Percentiles rank a stretch among this genome's conserved stretches.
phyloP scores from a whole-genome alignment of 192 early-diverging fungal genomes.

The Allomyces macrogynus region DNA sequence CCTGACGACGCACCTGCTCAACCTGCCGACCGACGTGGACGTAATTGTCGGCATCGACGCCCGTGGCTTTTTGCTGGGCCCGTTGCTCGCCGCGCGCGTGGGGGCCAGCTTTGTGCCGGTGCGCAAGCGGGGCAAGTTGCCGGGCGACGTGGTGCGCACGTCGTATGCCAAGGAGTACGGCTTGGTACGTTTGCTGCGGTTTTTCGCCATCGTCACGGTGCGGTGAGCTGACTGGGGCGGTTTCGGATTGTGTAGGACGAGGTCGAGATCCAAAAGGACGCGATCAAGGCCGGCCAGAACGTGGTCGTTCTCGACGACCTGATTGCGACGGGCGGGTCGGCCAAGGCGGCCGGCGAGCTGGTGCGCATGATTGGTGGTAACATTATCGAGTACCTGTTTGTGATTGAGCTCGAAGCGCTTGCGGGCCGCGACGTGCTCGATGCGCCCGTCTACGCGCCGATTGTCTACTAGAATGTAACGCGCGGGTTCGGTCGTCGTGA shows the following conservation, averaged over 20 bases:
- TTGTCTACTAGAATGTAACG: slow-evolving; percentile 23
- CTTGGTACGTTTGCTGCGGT: slow-evolving; percentile 17
- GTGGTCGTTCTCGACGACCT: slow-evolving; percentile 92
- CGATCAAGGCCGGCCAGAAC: slow-evolving; percentile 55
- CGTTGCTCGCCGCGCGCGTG: slow-evolving; percentile 69
- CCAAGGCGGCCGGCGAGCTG: slow-evolving; percentile 50
- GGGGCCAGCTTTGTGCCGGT: slow-evolving; percentile 83
- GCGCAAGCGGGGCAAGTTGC: slow-evolving; percentile 90
- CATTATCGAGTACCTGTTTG: slow-evolving; percentile 69
- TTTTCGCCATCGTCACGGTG: too few relatives aligned
- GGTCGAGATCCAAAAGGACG: slow-evolving; percentile 77
- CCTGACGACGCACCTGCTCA: slow-evolving; percentile 54
- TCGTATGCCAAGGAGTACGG: slow-evolving; percentile 93
- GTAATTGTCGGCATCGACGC: slow-evolving; percentile 54
- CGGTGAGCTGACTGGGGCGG: too few relatives aligned
- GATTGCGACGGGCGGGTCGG: slow-evolving; percentile 53
- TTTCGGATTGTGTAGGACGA: slow-evolving; percentile 27
- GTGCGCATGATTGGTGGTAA: slow-evolving; percentile 49
- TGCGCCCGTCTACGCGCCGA: slow-evolving; percentile 70
- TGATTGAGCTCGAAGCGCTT: slow-evolving; percentile 72
- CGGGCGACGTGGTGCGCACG: slow-evolving; percentile 47
- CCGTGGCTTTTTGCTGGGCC: slow-evolving; percentile 91
- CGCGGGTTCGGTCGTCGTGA: too few relatives aligned
- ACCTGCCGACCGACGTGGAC: not conserved
- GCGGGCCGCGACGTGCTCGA: slow-evolving; percentile 57